Base-by-base conservation (phyloP, 495 filamentous ascomycete species). In the Bombardia bombarda region DNA sequence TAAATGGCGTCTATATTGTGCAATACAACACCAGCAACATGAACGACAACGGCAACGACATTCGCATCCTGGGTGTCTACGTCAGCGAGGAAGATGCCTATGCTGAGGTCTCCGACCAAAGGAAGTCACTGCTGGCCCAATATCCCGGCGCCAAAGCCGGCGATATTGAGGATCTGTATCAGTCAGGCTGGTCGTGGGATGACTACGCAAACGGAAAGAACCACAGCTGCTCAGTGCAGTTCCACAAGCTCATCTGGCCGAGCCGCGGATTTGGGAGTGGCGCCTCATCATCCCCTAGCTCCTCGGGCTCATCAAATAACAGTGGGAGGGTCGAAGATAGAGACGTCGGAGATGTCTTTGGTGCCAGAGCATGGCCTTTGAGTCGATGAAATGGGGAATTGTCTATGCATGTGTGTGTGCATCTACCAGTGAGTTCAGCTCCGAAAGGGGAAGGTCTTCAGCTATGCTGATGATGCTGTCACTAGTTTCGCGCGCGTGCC, bases 161-260 rank as follows among this genome's bases (percentile, higher is more conserved):
- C 9, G 8, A 40, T 6, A 40, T 40, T 30, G 12, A 40, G 38
- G 22, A 26, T 7, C 3, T 24, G 23, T 28, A 31, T 13, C 6
- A n/a, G 2, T 30, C 23, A 7, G 38, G 38, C 5, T 40, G 38
- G 38, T 30, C 25, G n/a, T 40, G 38, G 38, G 38, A 40, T 8
- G 38, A 40, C 23, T 5, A 28, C 4, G 9, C 3, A 3, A 18
- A 26, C 3, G 25, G 24, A 10, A 31, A 40, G 23, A 28, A 8
- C 4, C n/a, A 17, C 13, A 31, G 38, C 25, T 40, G 23, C 38
- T 40, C 38, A 14, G 25, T 40, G 38, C 23, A 40, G 25, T 40
- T 40, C 16, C 38, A 40, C 16, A 40, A 40, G 16, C 23, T 40
- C n/a, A 30, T 40, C 24, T 40, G 38, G 38, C 38, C 38, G 23